Evolutionary conservation across 352 stramenopile species (phyloP).

Genomic region (Thraustochytrium sp.): DNA sequence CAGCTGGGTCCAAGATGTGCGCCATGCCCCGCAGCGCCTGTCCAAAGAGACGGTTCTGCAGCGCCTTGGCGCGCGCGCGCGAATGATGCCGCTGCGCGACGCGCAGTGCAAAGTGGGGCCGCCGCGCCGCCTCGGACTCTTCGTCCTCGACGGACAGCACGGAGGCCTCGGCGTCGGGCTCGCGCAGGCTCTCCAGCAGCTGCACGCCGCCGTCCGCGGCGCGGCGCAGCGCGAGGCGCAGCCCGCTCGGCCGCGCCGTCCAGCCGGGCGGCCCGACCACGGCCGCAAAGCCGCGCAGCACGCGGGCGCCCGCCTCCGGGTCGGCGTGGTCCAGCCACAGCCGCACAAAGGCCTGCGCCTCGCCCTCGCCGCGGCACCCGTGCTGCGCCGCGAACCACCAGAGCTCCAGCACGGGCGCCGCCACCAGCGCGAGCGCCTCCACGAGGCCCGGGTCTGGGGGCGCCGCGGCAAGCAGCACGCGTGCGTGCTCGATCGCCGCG

Average conservation of each 20-base stretch:
- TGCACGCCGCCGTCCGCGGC: neutral
- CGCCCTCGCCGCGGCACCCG: neutral
- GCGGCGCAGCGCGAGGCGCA: neutral
- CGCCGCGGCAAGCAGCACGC: neutral
- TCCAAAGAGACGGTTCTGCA: neutral
- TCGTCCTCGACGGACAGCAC: neutral
- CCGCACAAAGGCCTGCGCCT: constrained; percentile 1
- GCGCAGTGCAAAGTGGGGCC: neutral
- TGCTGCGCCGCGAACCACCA: neutral
- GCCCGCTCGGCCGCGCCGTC: neutral
- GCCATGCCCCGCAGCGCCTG: neutral
- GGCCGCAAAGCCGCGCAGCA: neutral
- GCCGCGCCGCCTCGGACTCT: neutral
- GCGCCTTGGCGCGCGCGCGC: neutral
- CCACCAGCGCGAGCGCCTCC: neutral
- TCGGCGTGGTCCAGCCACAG: constrained; percentile 19
- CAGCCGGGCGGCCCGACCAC: neutral
- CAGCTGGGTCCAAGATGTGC: neutral
- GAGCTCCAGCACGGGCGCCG: neutral
- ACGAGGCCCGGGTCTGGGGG: neutral
- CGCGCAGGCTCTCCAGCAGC: neutral
- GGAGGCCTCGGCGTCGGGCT: neutral
- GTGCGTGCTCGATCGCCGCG: neutral
- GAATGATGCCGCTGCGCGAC: neutral
- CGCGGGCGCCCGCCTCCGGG: neutral